A percentile compares a stretch with the other conserved stretches of the same genome.
These are phyloP conservation scores for Nakaseomyces bracarensis DNA, from an alignment of 1,139 yeast genomes.

Conservation along the genomic window DNA sequence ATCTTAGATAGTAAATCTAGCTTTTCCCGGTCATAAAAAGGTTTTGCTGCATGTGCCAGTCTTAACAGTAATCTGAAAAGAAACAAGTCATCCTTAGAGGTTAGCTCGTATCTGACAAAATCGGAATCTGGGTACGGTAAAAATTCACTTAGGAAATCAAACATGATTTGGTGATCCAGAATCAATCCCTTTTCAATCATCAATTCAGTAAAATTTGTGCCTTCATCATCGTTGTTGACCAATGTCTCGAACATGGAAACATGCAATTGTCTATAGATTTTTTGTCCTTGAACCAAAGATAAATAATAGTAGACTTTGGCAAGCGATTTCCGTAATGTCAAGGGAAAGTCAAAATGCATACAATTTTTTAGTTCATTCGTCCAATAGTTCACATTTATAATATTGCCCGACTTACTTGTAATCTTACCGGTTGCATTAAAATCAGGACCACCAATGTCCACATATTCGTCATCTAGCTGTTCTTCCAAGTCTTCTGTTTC, in stretches of 20 bases:
- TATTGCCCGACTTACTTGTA: conserved; percentile 62
- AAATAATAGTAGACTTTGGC: conserved; percentile 68
- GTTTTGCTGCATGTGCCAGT: conserved; percentile 35
- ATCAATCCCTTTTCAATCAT: conserved; percentile 32
- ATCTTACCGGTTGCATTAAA: conserved; percentile 48
- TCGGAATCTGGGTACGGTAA: conserved; percentile 42
- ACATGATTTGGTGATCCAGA: conserved; percentile 49
- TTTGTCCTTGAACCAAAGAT: conserved; percentile 69
- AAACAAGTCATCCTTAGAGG: conserved; percentile 31
- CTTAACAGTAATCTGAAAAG: conserved; percentile 33
- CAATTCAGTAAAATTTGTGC: conserved; percentile 40
- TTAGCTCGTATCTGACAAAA: conserved; percentile 31
- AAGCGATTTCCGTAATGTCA: conserved; percentile 50
- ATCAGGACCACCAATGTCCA: conserved; percentile 39
- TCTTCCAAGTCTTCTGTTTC: conserved; percentile 40
- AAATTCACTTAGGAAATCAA: conserved; percentile 39
- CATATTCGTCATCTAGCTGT: conserved; percentile 36
- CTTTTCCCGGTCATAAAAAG: conserved; percentile 34
- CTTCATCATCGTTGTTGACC: conserved; percentile 30
- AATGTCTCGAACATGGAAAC: conserved; percentile 57
- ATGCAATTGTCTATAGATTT: conserved; percentile 51
- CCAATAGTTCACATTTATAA: conserved; percentile 75
- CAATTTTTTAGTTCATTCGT: conserved; percentile 79
- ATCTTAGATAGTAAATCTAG: conserved; percentile 30
- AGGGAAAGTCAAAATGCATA: conserved; percentile 76